Conservation (phyloP, 73 alveolate genomes). For the Paramecium sonneborni region DNA sequence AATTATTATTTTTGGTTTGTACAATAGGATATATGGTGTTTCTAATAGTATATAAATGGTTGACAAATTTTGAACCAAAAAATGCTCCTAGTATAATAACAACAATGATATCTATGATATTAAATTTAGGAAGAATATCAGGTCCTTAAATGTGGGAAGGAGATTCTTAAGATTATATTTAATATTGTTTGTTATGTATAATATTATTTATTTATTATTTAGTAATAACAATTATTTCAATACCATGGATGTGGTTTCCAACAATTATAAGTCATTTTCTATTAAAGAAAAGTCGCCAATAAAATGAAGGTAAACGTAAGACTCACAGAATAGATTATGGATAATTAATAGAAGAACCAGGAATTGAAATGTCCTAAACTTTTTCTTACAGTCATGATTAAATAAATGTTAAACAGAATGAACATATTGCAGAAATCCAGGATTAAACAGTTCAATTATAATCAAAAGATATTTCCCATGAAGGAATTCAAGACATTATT, state of each 20-base stretch:
- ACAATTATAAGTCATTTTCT: not conserved
- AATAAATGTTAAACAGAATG: conserved; percentile 55
- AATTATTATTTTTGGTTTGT: conserved; percentile 78
- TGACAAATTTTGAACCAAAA: conserved; percentile 66
- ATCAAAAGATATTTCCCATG: conserved; percentile 35
- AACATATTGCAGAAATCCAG: conserved; percentile 68
- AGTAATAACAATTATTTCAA: conserved; percentile 66
- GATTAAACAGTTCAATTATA: not conserved
- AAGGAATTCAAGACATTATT: conserved; percentile 63
- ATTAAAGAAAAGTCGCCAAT: not conserved
- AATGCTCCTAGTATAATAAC: conserved; percentile 89
- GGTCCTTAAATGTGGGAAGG: conserved; percentile 36
- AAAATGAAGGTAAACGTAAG: conserved; percentile 52
- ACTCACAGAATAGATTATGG: conserved; percentile 64
- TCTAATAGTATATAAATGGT: conserved; percentile 91
- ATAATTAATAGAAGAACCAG: conserved; percentile 41
- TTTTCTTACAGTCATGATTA: not conserved
- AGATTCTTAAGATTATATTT: not conserved
- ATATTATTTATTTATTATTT: not conserved
- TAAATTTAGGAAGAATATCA: conserved; percentile 51
- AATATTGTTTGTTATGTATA: not conserved
- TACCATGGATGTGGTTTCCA: conserved; percentile 77
- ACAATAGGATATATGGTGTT: conserved; percentile 94
- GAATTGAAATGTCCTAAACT: not conserved
- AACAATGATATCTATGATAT: conserved; percentile 80